Evolutionary conservation across 768 basidiomycete species (phyloP), one percentile per base, ranked within the genome.

Genomic region (Lentinula edodes): DNA sequence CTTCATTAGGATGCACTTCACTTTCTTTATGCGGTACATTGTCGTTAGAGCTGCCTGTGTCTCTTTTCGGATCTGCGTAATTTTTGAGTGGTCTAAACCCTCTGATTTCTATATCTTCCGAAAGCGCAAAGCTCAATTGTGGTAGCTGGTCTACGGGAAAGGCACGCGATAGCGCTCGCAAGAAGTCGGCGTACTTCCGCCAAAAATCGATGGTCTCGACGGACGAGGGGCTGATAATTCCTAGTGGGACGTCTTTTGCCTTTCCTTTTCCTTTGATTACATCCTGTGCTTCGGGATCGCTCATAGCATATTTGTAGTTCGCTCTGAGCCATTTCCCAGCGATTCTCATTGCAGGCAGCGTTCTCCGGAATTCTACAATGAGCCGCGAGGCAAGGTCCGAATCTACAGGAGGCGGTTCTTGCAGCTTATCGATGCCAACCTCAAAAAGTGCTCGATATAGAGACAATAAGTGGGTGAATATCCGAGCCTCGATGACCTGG

Each of bases 31-130:
- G 66, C 34, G 52, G 34, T 34, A 60, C 64, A 23, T 60, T 55
- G 18, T 5, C 66, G 41, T 43, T 13, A 63, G 59, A 75, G 66
- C 72, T 69, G 60, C 66, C 64, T 52, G 56, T 63, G 51, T 43
- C 45, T 13, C 36, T 51, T 38, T 43, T 43, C 18, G 52, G 62
- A 7, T 74, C 73, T 75, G 90, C 80, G 52, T 85, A 74, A 45
- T 83, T 81, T 58, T 84, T 84, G 53, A 98, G 75, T 10, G 97
- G 97, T 36, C 89, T 74, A 70, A 96, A 98, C 0, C 96, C 96
- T 36, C 81, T 80, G 77, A 95, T 82, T 52, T 98, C 95, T 6
- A 87, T 73, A 70, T 99, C 96, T 73, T 99, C 97, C 62, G 97
- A 94, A 63, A 99, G 74, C 28, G 86, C 83, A 1, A 79, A 78